Evolutionary conservation across 768 basidiomycete genomes (phyloP), one percentile per base, ranked within the genome.

Genomic region (Boletales sp.): DNA sequence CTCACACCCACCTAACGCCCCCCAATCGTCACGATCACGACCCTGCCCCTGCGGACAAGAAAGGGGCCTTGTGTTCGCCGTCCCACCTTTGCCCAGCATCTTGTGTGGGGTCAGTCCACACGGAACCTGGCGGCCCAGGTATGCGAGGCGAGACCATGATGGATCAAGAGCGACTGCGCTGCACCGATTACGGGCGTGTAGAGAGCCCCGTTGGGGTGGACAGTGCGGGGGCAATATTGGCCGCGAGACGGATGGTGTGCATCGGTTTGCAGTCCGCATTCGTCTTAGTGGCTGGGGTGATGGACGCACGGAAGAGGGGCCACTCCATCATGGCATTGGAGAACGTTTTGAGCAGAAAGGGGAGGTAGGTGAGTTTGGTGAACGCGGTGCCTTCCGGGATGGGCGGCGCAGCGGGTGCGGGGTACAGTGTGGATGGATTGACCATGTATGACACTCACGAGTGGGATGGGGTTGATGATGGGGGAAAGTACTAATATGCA

Each of bases 21-120:
- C 3, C 90, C 90, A 9, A 93, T 72, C 3, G 87, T 90, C 2
- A 89, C 89, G 50, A 93, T 92, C 11, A 88, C 90, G 0, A 93
- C 80, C 0, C 91, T 91, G 0, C 90, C 89, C 0, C 89, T 90
- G 0, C 84, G 86, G 0, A 92, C 82, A 2, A 93, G 74, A 41
- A 93, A 0, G 91, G 91, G 13, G 76, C 73, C 8, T 90, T 89
- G 50, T 71, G 75, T 48, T 84, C 82, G 0, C 86, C 89, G 10
- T 72, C 3, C 86, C 89, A 0, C 89, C 90, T 2, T 80, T 77
- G 46, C 75, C 78, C 1, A 85, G 87, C 80, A 90, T 86, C 57
- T 91, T 86, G 4, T 71, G 73, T 0, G 76, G 72, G 1, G 83
- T 80, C 32, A 92, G 76, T 6, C 71, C 84, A 57, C 73, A 79